These are phyloP conservation scores for Trichosporon sp. DNA, from an alignment of 1,284 basidiomycete genomes.

Conservation along the genomic window DNA sequence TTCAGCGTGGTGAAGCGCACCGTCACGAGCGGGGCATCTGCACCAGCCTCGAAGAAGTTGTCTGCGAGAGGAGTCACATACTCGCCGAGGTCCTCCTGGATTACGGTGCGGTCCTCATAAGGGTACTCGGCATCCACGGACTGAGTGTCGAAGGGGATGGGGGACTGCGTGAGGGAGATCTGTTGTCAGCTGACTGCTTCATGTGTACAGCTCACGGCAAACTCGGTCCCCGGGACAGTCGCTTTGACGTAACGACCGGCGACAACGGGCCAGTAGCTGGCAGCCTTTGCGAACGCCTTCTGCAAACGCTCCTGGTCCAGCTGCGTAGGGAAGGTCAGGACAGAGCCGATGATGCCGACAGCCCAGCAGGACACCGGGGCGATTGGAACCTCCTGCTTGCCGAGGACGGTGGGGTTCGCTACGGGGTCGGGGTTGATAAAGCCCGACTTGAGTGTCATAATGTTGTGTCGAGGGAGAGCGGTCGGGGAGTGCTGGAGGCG, in stretches of 20 bases:
- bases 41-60: constrained; percentile 19
- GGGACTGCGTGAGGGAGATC: constrained; percentile 28
- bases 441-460: constrained; percentile 13
- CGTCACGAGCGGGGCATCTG: constrained; percentile 21
- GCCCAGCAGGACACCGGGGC: constrained; percentile 27
- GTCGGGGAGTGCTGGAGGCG: background rate
- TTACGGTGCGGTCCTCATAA: constrained; percentile 15
- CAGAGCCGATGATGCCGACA: constrained; percentile 18
- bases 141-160: constrained; percentile 28
- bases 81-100: constrained; percentile 19
- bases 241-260: constrained; percentile 24
- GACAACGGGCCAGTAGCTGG: constrained; percentile 24
- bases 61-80: constrained; percentile 19
- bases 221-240: constrained; percentile 13
- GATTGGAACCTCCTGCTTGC: constrained; percentile 20
- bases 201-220: constrained; percentile 13
- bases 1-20: constrained; percentile 23
- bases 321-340: constrained; percentile 25
- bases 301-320: constrained; percentile 23
- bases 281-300: constrained; percentile 20
- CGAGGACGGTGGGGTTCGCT: constrained; percentile 18
- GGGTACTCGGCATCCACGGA: constrained; percentile 18
- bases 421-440: constrained; percentile 20
- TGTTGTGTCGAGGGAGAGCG: background rate
- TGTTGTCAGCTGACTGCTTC: constrained; percentile 7